phyloP scores from a whole-genome alignment of 495 filamentous ascomycete genomes.

The Apiosordaria backusii region DNA sequence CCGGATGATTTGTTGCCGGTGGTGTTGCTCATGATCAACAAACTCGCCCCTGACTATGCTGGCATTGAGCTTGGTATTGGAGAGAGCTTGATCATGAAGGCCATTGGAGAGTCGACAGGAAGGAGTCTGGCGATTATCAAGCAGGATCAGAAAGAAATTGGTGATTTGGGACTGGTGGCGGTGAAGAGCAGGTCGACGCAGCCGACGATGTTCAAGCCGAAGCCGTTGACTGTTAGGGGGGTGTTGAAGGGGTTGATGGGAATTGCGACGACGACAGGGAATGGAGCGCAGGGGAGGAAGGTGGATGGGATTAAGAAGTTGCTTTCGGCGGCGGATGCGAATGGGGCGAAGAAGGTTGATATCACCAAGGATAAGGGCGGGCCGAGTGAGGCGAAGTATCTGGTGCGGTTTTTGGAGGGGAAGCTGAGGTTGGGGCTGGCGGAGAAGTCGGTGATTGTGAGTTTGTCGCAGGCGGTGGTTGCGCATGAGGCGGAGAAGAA shows the following conservation, averaged over 20 bases:
- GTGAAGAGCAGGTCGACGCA: constrained; percentile 92
- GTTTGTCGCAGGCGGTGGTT: constrained; percentile 82
- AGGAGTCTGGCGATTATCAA: constrained; percentile 85
- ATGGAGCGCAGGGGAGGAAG: constrained; percentile 85
- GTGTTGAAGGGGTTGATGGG: constrained; percentile 85
- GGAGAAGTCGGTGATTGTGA: constrained; percentile 85
- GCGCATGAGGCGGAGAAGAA: constrained; percentile 70
- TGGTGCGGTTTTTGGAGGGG: constrained; percentile 89
- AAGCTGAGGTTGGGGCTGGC: constrained; percentile 89
- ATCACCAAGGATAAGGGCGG: constrained; percentile 92
- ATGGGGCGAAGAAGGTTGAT: constrained; percentile 68
- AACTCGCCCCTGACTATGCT: constrained; percentile 92
- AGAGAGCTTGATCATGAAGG: constrained; percentile 97
- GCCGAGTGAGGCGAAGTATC: constrained; percentile 88
- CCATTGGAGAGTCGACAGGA: constrained; percentile 90
- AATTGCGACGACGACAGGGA: constrained; percentile 82
- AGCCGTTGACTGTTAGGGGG: constrained; percentile 77
- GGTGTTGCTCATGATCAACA: constrained; percentile 94
- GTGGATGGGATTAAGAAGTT: constrained; percentile 94
- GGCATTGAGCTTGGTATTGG: constrained; percentile 96
- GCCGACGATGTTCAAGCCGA: constrained; percentile 96
- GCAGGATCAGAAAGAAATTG: constrained; percentile 90
- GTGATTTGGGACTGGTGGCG: constrained; percentile 89
- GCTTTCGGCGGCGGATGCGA: constrained; percentile 76
- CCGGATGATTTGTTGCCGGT: constrained; percentile 83